Percentiles rank a stretch among this genome's conserved stretches.
phyloP scores from a whole-genome alignment of 495 filamentous ascomycete species.

The Beverwykella pulmonaria region DNA sequence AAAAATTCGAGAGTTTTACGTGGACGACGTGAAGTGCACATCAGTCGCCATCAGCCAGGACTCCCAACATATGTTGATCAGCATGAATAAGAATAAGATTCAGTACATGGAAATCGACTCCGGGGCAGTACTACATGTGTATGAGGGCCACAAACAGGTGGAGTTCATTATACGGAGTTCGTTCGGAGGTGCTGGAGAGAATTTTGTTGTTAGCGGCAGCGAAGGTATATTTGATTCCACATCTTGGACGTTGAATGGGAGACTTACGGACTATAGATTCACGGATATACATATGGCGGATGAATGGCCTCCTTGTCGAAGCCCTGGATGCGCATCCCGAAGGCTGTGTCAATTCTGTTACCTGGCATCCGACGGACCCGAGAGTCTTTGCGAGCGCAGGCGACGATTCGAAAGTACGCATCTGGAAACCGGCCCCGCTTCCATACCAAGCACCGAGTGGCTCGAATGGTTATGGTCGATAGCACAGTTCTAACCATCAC shows the following conservation, averaged over 20 bases:
- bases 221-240: conserved; percentile 63
- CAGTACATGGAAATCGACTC: conserved; percentile 76
- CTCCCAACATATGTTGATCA: conserved; percentile 78
- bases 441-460: not conserved
- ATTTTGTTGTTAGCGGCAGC: conserved; percentile 86
- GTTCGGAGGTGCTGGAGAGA: conserved; percentile 89
- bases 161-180: conserved; percentile 75
- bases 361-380: conserved; percentile 84
- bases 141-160: conserved; percentile 70
- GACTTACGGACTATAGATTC: conserved; percentile 57
- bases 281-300: conserved; percentile 82
- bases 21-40: conserved; percentile 65
- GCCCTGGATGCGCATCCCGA: conserved; percentile 71
- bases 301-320: conserved; percentile 73
- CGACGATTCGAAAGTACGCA: conserved; percentile 82
- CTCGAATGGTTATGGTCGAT: conserved; percentile 18
- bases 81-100: conserved; percentile 72
- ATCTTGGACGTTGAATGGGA: not conserved
- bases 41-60: conserved; percentile 81
- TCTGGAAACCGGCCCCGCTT: conserved; percentile 45
- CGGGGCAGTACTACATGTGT: conserved; percentile 69
- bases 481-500: not conserved
- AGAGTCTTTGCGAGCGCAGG: conserved; percentile 89
- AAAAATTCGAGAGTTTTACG: conserved; percentile 69
- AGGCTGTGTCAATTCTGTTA: conserved; percentile 84